Conservation (phyloP, 2,329 filamentous ascomycete species). For the Neofusicoccum sp. region DNA sequence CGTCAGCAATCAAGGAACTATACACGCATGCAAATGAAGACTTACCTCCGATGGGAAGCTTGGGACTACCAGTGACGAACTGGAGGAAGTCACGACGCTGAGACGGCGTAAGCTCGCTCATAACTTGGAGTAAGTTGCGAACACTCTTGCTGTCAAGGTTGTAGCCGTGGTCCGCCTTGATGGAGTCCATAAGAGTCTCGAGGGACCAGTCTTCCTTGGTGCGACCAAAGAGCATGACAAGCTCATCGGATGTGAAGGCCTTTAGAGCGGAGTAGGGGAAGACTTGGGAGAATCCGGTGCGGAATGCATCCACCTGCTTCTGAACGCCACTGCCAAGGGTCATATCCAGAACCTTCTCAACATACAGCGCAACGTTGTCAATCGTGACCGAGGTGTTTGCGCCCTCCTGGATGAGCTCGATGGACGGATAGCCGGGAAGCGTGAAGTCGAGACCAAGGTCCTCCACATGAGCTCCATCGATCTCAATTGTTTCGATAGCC, state of each 20-base stretch:
- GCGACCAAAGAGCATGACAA: constrained; percentile 90
- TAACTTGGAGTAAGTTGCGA: constrained; percentile 85
- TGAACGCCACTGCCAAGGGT: constrained; percentile 87
- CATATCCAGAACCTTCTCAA: constrained; percentile 87
- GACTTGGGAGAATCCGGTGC: constrained; percentile 86
- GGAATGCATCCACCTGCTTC: constrained; percentile 87
- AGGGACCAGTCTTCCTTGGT: constrained; percentile 96
- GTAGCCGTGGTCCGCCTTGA: constrained; percentile 97
- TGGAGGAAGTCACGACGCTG: constrained; percentile 92
- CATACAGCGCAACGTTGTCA: constrained; percentile 84
- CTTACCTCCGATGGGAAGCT: constrained; percentile 92
- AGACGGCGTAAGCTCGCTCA: constrained; percentile 76
- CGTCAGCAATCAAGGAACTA: background rate
- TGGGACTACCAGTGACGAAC: constrained; percentile 96
- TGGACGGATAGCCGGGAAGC: constrained; percentile 81
- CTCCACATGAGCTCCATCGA: constrained; percentile 77
- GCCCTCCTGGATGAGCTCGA: constrained; percentile 77
- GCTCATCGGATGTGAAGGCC: constrained; percentile 90
- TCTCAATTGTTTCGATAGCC: constrained; percentile 65
- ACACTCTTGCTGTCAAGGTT: constrained; percentile 98
- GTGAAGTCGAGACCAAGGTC: constrained; percentile 94
- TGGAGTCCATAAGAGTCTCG: constrained; percentile 95
- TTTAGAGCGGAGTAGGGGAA: constrained; percentile 92
- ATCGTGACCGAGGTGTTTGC: constrained; percentile 75
- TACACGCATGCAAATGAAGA: background rate